These are phyloP conservation scores for Phylloporus sp. DNA, from an alignment of 768 basidiomycete species.

Conservation along the genomic window DNA sequence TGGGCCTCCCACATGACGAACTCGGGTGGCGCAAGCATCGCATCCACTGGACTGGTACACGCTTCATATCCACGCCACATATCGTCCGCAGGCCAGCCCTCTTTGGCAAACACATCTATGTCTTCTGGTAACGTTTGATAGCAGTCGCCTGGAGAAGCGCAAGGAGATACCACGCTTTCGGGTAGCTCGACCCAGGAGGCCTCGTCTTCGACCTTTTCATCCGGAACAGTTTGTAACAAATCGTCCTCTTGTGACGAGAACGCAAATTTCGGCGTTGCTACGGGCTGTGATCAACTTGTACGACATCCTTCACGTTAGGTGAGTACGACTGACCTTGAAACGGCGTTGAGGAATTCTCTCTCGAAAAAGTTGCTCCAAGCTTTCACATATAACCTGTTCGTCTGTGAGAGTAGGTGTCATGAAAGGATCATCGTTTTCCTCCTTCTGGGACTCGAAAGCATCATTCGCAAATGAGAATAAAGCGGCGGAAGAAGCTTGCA, in stretches of 20 bases:
- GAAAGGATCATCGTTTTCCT: slow-evolving; percentile 9
- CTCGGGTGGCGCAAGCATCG: not conserved
- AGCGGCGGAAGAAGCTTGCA: slow-evolving; percentile 26
- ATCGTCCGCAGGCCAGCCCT: slow-evolving; percentile 13
- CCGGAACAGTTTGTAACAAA: slow-evolving; percentile 15
- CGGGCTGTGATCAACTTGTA: slow-evolving; percentile 16
- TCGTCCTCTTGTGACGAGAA: slow-evolving; percentile 14
- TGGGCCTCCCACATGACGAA: not conserved
- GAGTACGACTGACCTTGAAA: slow-evolving; percentile 43
- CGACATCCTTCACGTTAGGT: not conserved
- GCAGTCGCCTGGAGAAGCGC: not conserved
- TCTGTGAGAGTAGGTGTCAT: slow-evolving; percentile 23
- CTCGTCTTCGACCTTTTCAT: slow-evolving; percentile 3
- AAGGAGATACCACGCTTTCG: slow-evolving; percentile 8
- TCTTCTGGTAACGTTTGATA: slow-evolving; percentile 8
- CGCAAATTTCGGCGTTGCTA: slow-evolving; percentile 6
- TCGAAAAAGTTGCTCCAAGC: slow-evolving; percentile 44
- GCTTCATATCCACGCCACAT: slow-evolving; percentile 12
- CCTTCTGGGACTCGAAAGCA: slow-evolving; percentile 7
- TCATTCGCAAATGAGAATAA: slow-evolving; percentile 21
- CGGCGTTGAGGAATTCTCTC: slow-evolving; percentile 37
- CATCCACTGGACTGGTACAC: not conserved
- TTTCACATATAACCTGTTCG: slow-evolving; percentile 37
- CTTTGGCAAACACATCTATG: slow-evolving; percentile 14
- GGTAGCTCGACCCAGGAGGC: slow-evolving; percentile 15